Evolutionary conservation across 106 monocot genomes (phyloP).

Genomic region (Apostasia shenzhenica): DNA sequence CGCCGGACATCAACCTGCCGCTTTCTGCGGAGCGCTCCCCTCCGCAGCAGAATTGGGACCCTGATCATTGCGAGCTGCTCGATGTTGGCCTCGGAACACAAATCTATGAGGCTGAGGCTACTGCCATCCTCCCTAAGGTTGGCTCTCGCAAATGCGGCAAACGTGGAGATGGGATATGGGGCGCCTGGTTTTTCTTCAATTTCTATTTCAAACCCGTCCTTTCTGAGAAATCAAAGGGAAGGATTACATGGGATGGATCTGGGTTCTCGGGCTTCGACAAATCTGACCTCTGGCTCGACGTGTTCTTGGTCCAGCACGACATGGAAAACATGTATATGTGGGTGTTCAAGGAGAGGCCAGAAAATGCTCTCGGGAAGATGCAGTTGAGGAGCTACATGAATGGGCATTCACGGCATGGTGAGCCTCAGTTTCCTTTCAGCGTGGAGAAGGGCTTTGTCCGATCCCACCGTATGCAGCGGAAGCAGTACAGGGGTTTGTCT

Average conservation of each 20-base stretch:
- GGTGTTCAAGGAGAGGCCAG: constrained; percentile 50
- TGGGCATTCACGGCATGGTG: constrained; percentile 45
- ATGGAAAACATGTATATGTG: constrained; percentile 76
- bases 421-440: constrained; percentile 57
- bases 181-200: constrained; percentile 64
- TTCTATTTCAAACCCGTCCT: constrained; percentile 54
- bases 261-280: constrained; percentile 37
- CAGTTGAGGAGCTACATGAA: constrained; percentile 60
- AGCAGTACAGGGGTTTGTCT: constrained; percentile 57
- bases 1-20: constrained; percentile 52
- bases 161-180: constrained; percentile 53
- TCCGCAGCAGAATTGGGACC: constrained; percentile 27
- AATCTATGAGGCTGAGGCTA: constrained; percentile 27
- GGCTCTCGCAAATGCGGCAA: constrained; percentile 38
- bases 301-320: constrained; percentile 56
- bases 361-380: constrained; percentile 55
- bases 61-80: constrained; percentile 28
- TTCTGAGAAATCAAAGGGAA: constrained; percentile 39
- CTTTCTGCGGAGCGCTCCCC: constrained; percentile 25
- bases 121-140: constrained; percentile 21
- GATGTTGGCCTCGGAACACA: constrained; percentile 36
- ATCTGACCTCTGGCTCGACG: constrained; percentile 39
- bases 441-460: constrained; percentile 48
- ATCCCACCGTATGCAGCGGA: constrained; percentile 58
- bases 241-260: constrained; percentile 29